Evolutionary conservation across 2,329 filamentous ascomycete genomes (phyloP), one percentile per base, ranked within the genome.

Genomic region (Claviceps fusiformis): DNA sequence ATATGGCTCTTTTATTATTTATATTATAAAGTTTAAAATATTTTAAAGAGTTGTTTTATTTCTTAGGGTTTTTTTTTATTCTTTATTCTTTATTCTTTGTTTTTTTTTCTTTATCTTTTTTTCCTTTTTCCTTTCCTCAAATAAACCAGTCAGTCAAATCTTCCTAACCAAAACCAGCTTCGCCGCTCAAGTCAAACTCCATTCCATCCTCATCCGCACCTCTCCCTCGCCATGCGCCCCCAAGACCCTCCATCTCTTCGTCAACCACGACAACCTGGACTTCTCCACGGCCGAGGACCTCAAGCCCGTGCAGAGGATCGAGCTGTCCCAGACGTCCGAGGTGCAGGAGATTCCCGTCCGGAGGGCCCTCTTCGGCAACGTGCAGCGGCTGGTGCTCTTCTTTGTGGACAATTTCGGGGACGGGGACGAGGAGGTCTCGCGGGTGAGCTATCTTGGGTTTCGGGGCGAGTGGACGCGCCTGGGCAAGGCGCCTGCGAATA

Each of bases 381-480:
- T 91, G n/a, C 86, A 88, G 50, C 84, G 79, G 24, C 74, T 98
- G 58, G 82, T 85, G 15, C 75, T 98, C 52, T 97, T 97, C 74
- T 87, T 97, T 63, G 85, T 88, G 63, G 89, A 96, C 68, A 98
- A 97, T 67, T 95, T 92, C 70, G 80, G 83, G 62, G 79, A 82
- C 50, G 89, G 83, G 0, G 87, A 89, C 15, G 88, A 91, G 65
- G 88, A 95, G 55, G 82, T 86, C 55, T 92, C 88, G 48, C 78
- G 83, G 51, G 68, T 97, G 2, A 83, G 77, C 58, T 98, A 96
- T 71, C 60, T 97, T 55, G 93, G 88, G 1, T 97, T 98, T 75
- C 91, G 89, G 71, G 93, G 93, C 29, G 89, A 95, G 71, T 97
- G 89, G 78, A 93, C 93, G 80, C 83, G 84, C 67, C 71, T 95